These are phyloP conservation scores for Eucalyptus sp. DNA, from an alignment of 345 rosid genomes.

Conservation along the genomic window DNA sequence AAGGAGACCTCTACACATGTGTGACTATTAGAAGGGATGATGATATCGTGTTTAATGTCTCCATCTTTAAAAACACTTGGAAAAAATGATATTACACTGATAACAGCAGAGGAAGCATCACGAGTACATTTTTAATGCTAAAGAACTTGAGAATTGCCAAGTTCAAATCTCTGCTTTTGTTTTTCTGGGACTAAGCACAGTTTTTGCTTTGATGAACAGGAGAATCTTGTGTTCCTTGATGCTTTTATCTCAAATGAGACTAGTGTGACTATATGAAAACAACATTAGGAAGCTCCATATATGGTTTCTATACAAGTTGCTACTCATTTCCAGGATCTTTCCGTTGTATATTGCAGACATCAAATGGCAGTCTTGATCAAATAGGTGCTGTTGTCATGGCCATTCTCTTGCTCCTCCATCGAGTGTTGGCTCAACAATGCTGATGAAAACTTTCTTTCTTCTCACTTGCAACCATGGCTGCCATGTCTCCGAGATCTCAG, in stretches of 20 bases:
- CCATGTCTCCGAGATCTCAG: background rate
- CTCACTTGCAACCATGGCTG: background rate
- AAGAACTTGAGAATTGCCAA: background rate
- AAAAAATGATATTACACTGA: background rate
- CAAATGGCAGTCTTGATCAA: background rate
- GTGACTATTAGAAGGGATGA: background rate
- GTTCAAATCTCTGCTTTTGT: background rate
- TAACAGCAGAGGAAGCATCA: background rate
- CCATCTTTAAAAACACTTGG: background rate
- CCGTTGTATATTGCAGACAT: slow-evolving; percentile 10
- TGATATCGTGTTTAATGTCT: background rate
- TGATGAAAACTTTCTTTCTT: background rate
- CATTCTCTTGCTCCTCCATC: background rate
- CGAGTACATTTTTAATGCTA: background rate
- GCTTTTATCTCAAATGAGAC: background rate
- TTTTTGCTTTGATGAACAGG: background rate
- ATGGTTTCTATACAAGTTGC: background rate
- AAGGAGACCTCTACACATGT: background rate
- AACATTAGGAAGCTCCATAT: background rate
- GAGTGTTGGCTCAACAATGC: background rate
- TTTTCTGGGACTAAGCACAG: background rate
- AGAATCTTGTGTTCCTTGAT: background rate
- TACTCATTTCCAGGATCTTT: background rate
- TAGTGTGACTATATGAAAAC: background rate
- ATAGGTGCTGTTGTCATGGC: background rate